Conservation (phyloP, 441 rosid species). For the Rhodomyrtus psidioides region DNA sequence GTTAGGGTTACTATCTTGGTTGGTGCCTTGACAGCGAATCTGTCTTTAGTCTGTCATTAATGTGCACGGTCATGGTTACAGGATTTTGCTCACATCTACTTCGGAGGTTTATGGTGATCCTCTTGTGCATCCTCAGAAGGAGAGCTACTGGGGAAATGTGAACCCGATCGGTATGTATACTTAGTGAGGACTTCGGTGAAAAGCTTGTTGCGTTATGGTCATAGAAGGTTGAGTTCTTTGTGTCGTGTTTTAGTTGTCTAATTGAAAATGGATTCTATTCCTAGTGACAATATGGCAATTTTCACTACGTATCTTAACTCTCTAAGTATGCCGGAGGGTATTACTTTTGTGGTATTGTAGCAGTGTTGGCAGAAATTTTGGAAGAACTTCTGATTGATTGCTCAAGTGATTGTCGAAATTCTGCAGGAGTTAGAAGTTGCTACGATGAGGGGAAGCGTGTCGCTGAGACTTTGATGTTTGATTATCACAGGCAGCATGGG, state of each 20-base stretch:
- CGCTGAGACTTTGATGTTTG: not conserved
- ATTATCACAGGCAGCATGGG: slow-evolving; percentile 37
- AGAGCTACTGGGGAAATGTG: slow-evolving; percentile 98
- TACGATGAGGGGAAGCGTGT: not conserved
- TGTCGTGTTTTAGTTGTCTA: not conserved
- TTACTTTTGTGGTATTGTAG: not conserved
- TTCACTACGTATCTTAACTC: not conserved
- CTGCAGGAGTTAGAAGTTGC: slow-evolving; percentile 59
- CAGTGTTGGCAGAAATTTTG: not conserved
- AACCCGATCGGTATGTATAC: slow-evolving; percentile 86
- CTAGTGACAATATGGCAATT: not conserved
- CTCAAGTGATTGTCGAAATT: not conserved
- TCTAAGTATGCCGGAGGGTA: not conserved
- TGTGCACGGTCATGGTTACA: slow-evolving; percentile 12
- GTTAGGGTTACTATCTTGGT: slow-evolving; percentile 16
- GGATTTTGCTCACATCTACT: slow-evolving; percentile 94
- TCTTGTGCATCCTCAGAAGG: slow-evolving; percentile 81
- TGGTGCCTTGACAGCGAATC: not conserved
- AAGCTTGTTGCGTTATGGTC: not conserved
- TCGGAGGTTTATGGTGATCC: slow-evolving; percentile 98
- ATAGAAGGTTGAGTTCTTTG: not conserved
- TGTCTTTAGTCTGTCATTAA: not conserved
- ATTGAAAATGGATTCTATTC: not conserved
- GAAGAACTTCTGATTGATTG: not conserved
- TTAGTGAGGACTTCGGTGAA: not conserved